Percentiles rank a stretch among this genome's conserved stretches.
Evolutionary conservation across 768 basidiomycete species (phyloP).

Genomic region (Lactarius evosmus): DNA sequence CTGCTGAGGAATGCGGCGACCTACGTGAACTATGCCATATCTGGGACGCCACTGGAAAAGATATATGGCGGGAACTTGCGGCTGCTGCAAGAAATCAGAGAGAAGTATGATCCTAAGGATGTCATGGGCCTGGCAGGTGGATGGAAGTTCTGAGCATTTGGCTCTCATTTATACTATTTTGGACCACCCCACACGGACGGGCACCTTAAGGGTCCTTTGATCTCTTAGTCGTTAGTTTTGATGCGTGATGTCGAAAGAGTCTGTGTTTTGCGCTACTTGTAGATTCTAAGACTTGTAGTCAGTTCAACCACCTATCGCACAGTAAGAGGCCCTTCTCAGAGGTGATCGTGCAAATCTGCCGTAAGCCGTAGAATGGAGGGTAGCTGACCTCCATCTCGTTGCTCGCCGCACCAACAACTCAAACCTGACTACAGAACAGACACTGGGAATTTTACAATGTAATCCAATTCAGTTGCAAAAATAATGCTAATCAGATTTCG

Average conservation of each 20-base stretch:
- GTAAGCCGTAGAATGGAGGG: too few relatives aligned
- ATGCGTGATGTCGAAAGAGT: background rate
- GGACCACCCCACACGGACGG: background rate
- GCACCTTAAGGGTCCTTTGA: background rate
- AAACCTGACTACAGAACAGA: too few relatives aligned
- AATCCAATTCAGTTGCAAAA: too few relatives aligned
- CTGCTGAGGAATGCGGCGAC: background rate
- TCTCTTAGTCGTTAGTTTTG: background rate
- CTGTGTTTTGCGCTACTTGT: background rate
- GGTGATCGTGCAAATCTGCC: too few relatives aligned
- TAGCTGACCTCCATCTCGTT: too few relatives aligned
- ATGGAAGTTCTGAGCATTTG: slow-evolving; percentile 11
- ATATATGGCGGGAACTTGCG: slow-evolving; percentile 12
- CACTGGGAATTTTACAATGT: too few relatives aligned
- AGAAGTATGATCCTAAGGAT: slow-evolving; percentile 7
- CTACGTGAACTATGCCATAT: slow-evolving; percentile 14
- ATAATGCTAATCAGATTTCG: too few relatives aligned
- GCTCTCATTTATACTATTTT: background rate
- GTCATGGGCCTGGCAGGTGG: slow-evolving; percentile 16
- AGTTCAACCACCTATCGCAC: too few relatives aligned
- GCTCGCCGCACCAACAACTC: too few relatives aligned
- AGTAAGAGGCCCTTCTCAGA: too few relatives aligned
- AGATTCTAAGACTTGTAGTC: too few relatives aligned
- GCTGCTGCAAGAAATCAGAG: slow-evolving; percentile 11
- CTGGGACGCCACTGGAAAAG: slow-evolving; percentile 1